phyloP scores from a whole-genome alignment of 1,139 yeast species.

The Maudiozyma humilis region DNA sequence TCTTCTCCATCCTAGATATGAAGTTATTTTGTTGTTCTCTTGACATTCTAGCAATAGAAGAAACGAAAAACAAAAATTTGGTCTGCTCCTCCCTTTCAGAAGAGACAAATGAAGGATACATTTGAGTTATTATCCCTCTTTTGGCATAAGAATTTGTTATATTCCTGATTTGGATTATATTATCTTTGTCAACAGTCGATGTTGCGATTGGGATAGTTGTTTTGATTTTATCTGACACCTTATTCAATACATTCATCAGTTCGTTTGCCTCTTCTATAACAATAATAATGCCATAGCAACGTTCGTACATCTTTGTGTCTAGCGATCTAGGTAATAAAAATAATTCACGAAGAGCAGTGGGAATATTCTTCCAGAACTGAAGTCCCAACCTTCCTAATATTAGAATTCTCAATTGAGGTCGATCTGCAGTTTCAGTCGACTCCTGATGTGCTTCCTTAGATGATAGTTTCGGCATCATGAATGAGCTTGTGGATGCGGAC shows the following conservation, averaged over 20 bases:
- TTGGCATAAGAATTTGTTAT: constrained; percentile 18
- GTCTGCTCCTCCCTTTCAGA: constrained; percentile 20
- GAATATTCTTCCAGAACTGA: constrained; percentile 20
- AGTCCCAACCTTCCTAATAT: constrained; percentile 24
- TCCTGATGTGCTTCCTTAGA: constrained; percentile 8
- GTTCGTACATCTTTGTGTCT: constrained; percentile 14
- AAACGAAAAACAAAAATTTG: constrained; percentile 17
- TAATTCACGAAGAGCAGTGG: constrained; percentile 17
- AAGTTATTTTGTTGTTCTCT: not conserved
- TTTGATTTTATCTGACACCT: constrained; percentile 14
- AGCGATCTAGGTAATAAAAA: constrained; percentile 19
- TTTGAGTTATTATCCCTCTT: constrained; percentile 16
- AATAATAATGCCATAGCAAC: constrained; percentile 22
- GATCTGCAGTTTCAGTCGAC: not conserved
- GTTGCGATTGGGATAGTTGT: constrained; percentile 21
- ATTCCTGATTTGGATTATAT: constrained; percentile 22
- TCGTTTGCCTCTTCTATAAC: constrained; percentile 24
- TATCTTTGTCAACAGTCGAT: constrained; percentile 22
- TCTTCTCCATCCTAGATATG: no score
- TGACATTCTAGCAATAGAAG: not conserved
- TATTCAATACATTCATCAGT: constrained; percentile 20
- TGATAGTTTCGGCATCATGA: constrained; percentile 30
- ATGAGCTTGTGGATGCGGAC: constrained; percentile 26
- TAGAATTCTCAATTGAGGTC: constrained; percentile 12
- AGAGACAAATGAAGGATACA: constrained; percentile 23